phyloP scores from a whole-genome alignment of 208 protist genomes.

The Porcisia hertigi region DNA sequence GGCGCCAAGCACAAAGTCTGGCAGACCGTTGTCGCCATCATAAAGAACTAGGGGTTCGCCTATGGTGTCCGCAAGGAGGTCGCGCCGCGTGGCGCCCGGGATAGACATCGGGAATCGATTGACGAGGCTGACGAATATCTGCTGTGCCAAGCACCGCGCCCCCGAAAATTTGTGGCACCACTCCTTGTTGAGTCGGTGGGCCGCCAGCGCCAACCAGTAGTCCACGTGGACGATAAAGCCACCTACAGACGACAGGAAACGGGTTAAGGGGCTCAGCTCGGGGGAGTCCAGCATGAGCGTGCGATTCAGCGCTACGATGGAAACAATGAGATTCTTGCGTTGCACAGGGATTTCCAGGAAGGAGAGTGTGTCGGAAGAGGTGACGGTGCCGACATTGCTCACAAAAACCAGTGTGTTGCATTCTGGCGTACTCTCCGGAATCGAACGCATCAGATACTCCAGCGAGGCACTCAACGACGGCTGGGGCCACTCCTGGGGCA shows the following conservation, averaged over 20 bases:
- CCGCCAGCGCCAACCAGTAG: conserved; percentile 77
- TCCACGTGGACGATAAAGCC: conserved; percentile 83
- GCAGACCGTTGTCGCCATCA: conserved; percentile 45
- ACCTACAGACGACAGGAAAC: conserved; percentile 73
- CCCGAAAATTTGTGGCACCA: conserved; percentile 85
- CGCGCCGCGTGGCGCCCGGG: conserved; percentile 39
- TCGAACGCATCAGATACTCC: conserved; percentile 66
- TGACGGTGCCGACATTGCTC: conserved; percentile 47
- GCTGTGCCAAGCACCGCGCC: conserved; percentile 79
- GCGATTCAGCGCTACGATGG: conserved; percentile 70
- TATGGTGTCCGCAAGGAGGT: conserved; percentile 20
- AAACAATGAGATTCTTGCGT: conserved; percentile 87
- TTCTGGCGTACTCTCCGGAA: conserved; percentile 58
- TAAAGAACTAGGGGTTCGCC: conserved; percentile 43
- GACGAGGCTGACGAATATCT: conserved; percentile 89
- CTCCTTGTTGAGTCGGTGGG: conserved; percentile 65
- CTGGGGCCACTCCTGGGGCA: conserved; percentile 57
- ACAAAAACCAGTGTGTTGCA: conserved; percentile 79
- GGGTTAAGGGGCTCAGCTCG: conserved; percentile 62
- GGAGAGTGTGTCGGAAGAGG: conserved; percentile 47
- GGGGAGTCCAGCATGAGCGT: conserved; percentile 56
- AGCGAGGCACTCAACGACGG: conserved; percentile 53
- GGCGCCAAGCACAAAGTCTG: conserved; percentile 31
- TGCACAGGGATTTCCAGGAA: conserved; percentile 74
- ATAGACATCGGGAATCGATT: conserved; percentile 66